Evolutionary conservation across 306 rosid species (phyloP), one percentile per base, ranked within the genome.

Genomic region (Prosopis cineraria): DNA sequence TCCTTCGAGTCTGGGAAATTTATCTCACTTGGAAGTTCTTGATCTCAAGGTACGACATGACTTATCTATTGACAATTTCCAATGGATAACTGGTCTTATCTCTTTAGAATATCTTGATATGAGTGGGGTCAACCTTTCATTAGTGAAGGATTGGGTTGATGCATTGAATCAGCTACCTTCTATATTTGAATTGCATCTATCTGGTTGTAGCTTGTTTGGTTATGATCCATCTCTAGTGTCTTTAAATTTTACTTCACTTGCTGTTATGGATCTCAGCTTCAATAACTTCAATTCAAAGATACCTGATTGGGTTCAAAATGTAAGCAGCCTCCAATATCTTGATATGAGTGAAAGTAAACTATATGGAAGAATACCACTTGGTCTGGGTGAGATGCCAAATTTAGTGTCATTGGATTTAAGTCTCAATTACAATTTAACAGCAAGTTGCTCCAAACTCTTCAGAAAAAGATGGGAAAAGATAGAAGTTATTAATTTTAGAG

Each of bases 311-410:
- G 71, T 86, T 68, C 71, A 68, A 20, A 82, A 82, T 29, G 77
- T 80, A 20, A 86, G 74, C 75, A 84, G 79, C 79, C 48, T 89
- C 36, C 60, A 43, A 12, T 17, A 48, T 25, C 25, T 86, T 55
- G 72, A 75, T 70, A 53, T 84, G 24, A 74, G 87, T 17, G 0
- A 1, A 3, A 65, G 36, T 31, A 10, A 27, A 36, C 59, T 86
- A 31, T 68, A 81, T 77, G 92, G 88, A 77, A 86, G 82, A 66
- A 82, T 88, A 67, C 88, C 88, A 20, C 90, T 82, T 6, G 85
- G 84, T 16, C 80, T 88, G 0, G 6, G 87, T 30, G 78, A 80
- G 17, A 41, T 85, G 8, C 83, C 85, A 14, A 74, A 78, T 68
- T 77, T 89, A 64, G 16, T 25, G 47, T 30, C 2, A 10, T 41